Evolutionary conservation across 495 filamentous ascomycete species (phyloP).

Genomic region (Diplogelasinospora grovesii): DNA sequence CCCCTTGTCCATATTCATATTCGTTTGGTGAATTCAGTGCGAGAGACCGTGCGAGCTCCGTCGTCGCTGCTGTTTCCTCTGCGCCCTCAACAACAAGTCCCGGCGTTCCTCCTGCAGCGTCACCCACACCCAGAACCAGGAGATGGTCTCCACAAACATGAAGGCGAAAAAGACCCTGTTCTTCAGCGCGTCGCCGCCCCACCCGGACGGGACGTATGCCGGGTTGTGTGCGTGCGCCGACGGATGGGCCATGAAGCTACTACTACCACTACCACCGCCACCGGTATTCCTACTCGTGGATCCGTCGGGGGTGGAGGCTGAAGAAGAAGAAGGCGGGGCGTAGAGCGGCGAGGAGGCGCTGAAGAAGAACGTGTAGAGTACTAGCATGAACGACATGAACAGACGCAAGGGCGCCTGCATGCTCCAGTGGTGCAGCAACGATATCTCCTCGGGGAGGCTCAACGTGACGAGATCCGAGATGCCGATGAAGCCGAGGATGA

Average conservation of each 20-base stretch:
- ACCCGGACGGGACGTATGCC: constrained; percentile 24
- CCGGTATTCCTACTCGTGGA: no score
- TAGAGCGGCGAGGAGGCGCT: constrained; percentile 32
- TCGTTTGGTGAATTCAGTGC: no score
- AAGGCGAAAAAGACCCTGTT: constrained; percentile 78
- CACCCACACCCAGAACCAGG: constrained; percentile 77
- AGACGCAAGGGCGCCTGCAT: constrained; percentile 63
- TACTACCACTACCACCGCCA: constrained; percentile 14
- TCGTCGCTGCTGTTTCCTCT: constrained; percentile 25
- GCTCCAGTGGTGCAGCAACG: constrained; percentile 56
- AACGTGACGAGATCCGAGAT: constrained; percentile 68
- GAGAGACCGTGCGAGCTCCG: no score
- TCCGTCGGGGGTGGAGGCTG: constrained; percentile 6
- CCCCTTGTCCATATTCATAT: no score
- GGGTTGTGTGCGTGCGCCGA: constrained; percentile 10
- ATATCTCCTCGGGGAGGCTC: constrained; percentile 63
- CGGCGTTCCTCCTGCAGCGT: constrained; percentile 46
- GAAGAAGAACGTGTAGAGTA: constrained; percentile 62
- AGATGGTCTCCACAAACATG: constrained; percentile 74
- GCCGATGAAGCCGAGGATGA: constrained; percentile 60
- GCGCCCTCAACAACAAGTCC: constrained; percentile 26
- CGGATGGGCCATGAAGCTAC: no score
- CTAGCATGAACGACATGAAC: constrained; percentile 55
- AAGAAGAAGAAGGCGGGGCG: background rate
- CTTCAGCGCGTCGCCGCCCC: constrained; percentile 56